phyloP scores from a whole-genome alignment of 2,329 filamentous ascomycete species.

The Penicillium griseofulvum region DNA sequence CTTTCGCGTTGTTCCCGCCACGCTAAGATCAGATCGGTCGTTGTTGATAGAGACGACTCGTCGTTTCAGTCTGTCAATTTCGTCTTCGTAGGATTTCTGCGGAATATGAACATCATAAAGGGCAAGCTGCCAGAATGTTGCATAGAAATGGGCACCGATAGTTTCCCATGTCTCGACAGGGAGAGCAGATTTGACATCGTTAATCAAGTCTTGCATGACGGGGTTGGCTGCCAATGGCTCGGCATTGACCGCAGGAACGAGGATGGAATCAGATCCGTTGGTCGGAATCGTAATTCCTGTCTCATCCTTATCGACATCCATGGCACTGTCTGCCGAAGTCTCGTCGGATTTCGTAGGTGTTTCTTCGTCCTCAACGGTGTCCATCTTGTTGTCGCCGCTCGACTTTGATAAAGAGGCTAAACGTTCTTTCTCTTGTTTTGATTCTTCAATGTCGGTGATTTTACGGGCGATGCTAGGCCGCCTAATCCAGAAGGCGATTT shows the following conservation, averaged over 20 bases:
- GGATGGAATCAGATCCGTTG: constrained; percentile 14
- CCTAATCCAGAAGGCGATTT: constrained; percentile 80
- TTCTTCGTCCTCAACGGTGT: constrained; percentile 33
- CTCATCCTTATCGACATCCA: constrained; percentile 38
- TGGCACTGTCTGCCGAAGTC: constrained; percentile 23
- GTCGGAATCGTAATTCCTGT: constrained; percentile 9
- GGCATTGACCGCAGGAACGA: constrained; percentile 23
- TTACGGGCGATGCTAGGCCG: constrained; percentile 70
- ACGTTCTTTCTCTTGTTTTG: constrained; percentile 28
- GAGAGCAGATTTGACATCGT: constrained; percentile 61
- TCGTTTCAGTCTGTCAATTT: constrained; percentile 66
- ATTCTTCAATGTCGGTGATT: constrained; percentile 48
- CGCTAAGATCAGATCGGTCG: constrained; percentile 70
- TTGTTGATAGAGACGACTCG: constrained; percentile 66
- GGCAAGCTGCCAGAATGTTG: constrained; percentile 88
- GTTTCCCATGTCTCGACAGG: constrained; percentile 64
- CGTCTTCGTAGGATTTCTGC: constrained; percentile 72
- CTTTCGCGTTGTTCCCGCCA: constrained; percentile 63
- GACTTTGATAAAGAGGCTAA: constrained; percentile 24
- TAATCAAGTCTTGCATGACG: constrained; percentile 70
- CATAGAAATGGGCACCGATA: constrained; percentile 77
- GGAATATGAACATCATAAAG: constrained; percentile 78
- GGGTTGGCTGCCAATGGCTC: constrained; percentile 60
- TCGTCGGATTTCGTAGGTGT: constrained; percentile 17
- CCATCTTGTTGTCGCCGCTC: constrained; percentile 36